Base-by-base conservation (phyloP, 805 yeast genomes). In the Debaryomyces tyrocola region DNA sequence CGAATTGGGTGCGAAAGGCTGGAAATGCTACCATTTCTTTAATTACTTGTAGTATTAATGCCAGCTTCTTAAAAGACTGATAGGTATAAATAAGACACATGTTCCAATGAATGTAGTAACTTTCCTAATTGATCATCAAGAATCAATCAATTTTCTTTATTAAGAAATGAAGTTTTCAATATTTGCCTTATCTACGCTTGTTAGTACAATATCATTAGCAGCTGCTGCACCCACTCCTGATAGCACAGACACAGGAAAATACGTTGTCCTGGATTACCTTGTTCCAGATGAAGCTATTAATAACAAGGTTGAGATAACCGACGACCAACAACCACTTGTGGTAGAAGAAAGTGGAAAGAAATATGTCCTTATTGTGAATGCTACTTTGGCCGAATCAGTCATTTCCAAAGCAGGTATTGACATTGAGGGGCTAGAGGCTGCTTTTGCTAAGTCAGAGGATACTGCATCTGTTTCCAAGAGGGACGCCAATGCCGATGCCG, bases 381-480 rank as follows among this genome's bases (percentile, higher is more conserved):
- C 53, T 6, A 52, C 53, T 21, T n/a, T 14, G 15, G 37, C 43
- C 12, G 37, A 40, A 33, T 31, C 37, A n/a, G 18, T 40, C 10
- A 33, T 39, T 27, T 27, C 42, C 15, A 24, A 39, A 15, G 11
- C 33, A 5, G 42, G 42, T 2, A 39, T 39, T 27, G 20, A 27
- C 11, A 15, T 27, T 27, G 42, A 39, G 10, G 40, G 42, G 28
- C 39, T 50, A 18, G 45, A 39, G 12, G 43, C 41, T 33, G 21
- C 21, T 2, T 35, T 35, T n/a, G 38, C n/a, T 17, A 9, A 35
- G 12, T 35, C 38, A 7, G 41, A 41, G 36, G 48, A 37, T n/a
- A 56, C 52, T 41, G 57, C 55, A 46, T 61, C 63, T 20, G 45
- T 51, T 21, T 21, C 35, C n/a, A 39, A 46, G 49, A 24, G 47